Percentiles rank a stretch among this genome's conserved stretches.
phyloP scores from a whole-genome alignment of 805 yeast genomes.

The Kluyveromyces starmeri region DNA sequence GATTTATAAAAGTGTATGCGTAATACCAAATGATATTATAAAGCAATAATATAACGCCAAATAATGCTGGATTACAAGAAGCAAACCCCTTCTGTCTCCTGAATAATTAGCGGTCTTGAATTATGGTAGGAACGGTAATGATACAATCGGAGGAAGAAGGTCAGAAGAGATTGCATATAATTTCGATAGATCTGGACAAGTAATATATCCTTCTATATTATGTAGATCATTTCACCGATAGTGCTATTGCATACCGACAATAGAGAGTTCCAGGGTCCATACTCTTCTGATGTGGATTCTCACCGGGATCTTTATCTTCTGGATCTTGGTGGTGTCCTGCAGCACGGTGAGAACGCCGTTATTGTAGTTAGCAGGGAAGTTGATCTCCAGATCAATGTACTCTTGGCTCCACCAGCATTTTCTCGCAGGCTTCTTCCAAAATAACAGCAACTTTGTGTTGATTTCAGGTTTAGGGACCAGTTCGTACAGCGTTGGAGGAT shows the following conservation, averaged over 20 bases:
- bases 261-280: slow-evolving; percentile 92
- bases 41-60: too few relatives aligned
- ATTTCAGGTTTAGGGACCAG: slow-evolving; percentile 29
- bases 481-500: slow-evolving; percentile 28
- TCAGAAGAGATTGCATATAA: too few relatives aligned
- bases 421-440: slow-evolving; percentile 97
- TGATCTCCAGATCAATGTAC: slow-evolving; percentile 36
- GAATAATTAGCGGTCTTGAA: too few relatives aligned
- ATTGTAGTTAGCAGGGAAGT: slow-evolving; percentile 23
- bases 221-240: too few relatives aligned
- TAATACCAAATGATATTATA: too few relatives aligned
- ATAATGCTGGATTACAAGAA: too few relatives aligned
- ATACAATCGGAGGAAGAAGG: too few relatives aligned
- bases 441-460: slow-evolving; percentile 62
- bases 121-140: too few relatives aligned
- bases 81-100: too few relatives aligned
- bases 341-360: slow-evolving; percentile 6
- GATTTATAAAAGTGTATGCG: too few relatives aligned
- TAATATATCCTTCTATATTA: too few relatives aligned
- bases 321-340: slow-evolving; percentile 2
- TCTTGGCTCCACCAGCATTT: slow-evolving; percentile 96
- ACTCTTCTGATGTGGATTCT: slow-evolving; percentile 85
- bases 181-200: too few relatives aligned
- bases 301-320: slow-evolving; percentile 33
- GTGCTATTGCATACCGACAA: slow-evolving; percentile 73